Percentiles rank a stretch among this genome's conserved stretches.
These are phyloP conservation scores for Acanthamoeba rhysodes DNA, from an alignment of 208 protist species.

Conservation along the genomic window DNA sequence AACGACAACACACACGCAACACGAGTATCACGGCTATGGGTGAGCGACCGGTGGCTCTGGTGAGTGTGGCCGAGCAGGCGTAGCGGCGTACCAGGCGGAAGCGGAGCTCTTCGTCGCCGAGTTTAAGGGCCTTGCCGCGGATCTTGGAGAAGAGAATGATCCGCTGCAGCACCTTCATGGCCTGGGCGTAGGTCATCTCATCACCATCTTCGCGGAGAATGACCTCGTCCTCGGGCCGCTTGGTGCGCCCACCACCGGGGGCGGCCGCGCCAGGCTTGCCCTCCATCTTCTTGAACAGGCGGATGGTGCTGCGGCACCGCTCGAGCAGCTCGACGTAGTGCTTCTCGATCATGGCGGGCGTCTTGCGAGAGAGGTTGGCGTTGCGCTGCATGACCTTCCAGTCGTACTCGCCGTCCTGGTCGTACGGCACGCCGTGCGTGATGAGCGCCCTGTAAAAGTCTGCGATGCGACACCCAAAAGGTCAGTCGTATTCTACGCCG, in stretches of 20 bases:
- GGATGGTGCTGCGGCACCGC: conserved; percentile 67
- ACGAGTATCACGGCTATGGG: background rate
- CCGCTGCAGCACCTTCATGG: conserved; percentile 72
- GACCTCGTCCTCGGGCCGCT: conserved; percentile 32
- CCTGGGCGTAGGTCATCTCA: conserved; percentile 64
- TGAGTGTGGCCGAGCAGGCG: background rate
- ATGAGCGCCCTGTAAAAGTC: conserved; percentile 73
- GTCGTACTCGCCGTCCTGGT: conserved; percentile 51
- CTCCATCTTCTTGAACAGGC: conserved; percentile 72
- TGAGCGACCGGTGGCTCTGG: background rate
- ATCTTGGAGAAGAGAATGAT: conserved; percentile 76
- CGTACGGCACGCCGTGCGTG: conserved; percentile 71
- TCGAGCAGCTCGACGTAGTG: conserved; percentile 72
- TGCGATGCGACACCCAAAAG: background rate
- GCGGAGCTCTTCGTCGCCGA: conserved; percentile 38
- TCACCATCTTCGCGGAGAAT: conserved; percentile 48
- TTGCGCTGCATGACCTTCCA: conserved; percentile 67
- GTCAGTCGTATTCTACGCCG: background rate
- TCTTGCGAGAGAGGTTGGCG: conserved; percentile 52
- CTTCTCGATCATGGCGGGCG: conserved; percentile 73
- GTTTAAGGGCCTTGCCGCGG: conserved; percentile 45
- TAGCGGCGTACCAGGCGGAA: background rate
- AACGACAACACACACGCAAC: background rate
- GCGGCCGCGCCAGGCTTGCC: background rate
- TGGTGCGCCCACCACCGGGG: background rate